Percentiles rank a stretch among this genome's conserved stretches.
phyloP scores from a whole-genome alignment of 2,329 filamentous ascomycete species.

The Orbilia javanica region DNA sequence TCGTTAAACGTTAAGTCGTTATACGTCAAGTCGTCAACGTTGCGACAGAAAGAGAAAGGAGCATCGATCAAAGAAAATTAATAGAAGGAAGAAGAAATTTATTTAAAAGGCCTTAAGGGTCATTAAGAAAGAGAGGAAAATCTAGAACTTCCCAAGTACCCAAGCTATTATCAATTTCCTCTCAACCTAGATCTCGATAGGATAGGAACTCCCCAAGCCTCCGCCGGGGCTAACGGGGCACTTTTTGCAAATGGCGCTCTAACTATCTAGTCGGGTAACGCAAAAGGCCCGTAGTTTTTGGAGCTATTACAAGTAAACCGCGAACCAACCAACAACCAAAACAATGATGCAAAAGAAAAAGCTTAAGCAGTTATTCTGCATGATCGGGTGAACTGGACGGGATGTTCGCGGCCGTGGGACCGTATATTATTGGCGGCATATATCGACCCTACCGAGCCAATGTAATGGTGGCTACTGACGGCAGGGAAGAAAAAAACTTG shows the following conservation, averaged over 20 bases:
- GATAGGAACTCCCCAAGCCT: slow-evolving; percentile 12
- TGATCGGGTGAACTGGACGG: not conserved
- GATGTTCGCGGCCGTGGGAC: not conserved
- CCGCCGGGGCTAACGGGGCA: slow-evolving; percentile 8
- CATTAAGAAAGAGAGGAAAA: too few relatives aligned
- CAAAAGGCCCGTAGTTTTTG: slow-evolving; percentile 2
- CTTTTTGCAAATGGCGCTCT: slow-evolving; percentile 10
- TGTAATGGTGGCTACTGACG: slow-evolving; percentile 26
- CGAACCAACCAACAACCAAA: slow-evolving; percentile 4
- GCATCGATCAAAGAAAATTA: not conserved
- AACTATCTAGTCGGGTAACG: slow-evolving; percentile 9
- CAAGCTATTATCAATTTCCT: slow-evolving; percentile 8
- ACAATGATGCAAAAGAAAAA: not conserved
- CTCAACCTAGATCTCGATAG: slow-evolving; percentile 4
- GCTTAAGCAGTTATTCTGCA: not conserved
- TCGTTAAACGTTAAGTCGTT: too few relatives aligned
- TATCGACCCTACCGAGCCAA: not conserved
- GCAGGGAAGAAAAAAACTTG: slow-evolving; percentile 12
- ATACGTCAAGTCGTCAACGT: slow-evolving; percentile 2
- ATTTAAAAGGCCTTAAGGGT: slow-evolving; percentile 6
- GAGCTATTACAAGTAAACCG: not conserved
- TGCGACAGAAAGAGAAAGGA: not conserved
- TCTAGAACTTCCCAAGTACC: not conserved
- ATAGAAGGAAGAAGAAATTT: not conserved
- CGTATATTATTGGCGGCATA: not conserved